phyloP scores from a whole-genome alignment of 257 asterid genomes.

The Henckelia pumila region DNA sequence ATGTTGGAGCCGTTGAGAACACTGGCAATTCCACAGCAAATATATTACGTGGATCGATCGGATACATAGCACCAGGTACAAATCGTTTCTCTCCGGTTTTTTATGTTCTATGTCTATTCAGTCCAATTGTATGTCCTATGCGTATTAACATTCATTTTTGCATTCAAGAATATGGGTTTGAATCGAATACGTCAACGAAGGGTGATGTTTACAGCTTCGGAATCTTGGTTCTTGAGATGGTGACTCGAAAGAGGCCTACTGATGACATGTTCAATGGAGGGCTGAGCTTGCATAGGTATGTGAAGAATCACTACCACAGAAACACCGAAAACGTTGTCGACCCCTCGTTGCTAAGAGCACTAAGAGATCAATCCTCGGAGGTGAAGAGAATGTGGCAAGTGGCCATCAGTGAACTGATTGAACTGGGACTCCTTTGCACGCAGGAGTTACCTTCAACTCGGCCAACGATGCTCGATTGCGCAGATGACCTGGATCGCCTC shows the following conservation, averaged over 20 bases:
- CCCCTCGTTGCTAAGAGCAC: conserved; percentile 36
- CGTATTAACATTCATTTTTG: conserved; percentile 6
- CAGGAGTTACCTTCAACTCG: conserved; percentile 43
- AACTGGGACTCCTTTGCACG: conserved; percentile 51
- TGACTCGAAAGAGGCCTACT: conserved; percentile 55
- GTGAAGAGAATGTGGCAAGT: conserved; percentile 52
- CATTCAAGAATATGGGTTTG: conserved; percentile 48
- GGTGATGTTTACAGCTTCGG: conserved; percentile 67
- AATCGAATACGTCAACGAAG: conserved; percentile 43
- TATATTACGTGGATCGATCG: conserved; percentile 44
- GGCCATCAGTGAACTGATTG: conserved; percentile 46
- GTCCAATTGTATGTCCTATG: too few relatives aligned
- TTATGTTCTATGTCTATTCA: neutral
- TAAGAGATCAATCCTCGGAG: conserved; percentile 40
- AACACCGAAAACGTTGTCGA: conserved; percentile 39
- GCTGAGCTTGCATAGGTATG: conserved; percentile 46
- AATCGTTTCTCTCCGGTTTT: neutral
- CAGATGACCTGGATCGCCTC: conserved; percentile 58
- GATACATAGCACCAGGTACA: conserved; percentile 62
- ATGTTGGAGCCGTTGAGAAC: conserved; percentile 36
- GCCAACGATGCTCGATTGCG: conserved; percentile 61
- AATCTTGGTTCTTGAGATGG: conserved; percentile 54
- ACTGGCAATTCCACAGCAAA: conserved; percentile 45
- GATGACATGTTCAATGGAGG: conserved; percentile 44
- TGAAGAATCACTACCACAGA: conserved; percentile 33